Evolutionary conservation across 1,139 yeast genomes (phyloP).

Genomic region (Pneumocystis canis): DNA sequence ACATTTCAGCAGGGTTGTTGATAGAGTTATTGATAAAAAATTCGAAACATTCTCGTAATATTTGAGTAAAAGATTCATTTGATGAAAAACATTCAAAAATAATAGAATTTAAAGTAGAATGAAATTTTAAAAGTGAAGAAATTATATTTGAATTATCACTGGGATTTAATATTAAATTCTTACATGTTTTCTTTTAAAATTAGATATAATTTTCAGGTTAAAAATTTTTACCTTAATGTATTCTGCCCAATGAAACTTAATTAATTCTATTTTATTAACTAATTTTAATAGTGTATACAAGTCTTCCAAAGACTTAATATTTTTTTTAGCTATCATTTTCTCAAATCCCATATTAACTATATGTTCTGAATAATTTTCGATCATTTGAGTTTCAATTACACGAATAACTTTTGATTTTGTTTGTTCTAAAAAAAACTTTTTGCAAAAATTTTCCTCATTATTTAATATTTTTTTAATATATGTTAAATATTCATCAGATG

Average conservation of each 20-base stretch:
- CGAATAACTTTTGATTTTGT: background rate
- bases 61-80: conserved; percentile 13
- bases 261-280: background rate
- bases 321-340: background rate
- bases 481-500: background rate
- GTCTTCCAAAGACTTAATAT: background rate
- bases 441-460: background rate
- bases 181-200: background rate
- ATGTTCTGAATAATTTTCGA: background rate
- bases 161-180: conserved; percentile 12
- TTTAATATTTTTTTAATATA: background rate
- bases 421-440: background rate
- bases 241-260: background rate
- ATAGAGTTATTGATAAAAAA: conserved; percentile 18
- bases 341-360: background rate
- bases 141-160: conserved; percentile 14
- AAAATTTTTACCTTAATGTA: background rate
- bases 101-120: conserved; percentile 14
- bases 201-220: background rate
- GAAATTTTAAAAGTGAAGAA: conserved; percentile 13
- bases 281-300: background rate
- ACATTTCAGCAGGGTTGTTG: conserved; percentile 19
- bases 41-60: conserved; percentile 18
- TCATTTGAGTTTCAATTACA: background rate
- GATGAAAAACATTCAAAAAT: conserved; percentile 10